phyloP scores from a whole-genome alignment of 148 eudicot species.

The Arctostaphylos glauca region DNA sequence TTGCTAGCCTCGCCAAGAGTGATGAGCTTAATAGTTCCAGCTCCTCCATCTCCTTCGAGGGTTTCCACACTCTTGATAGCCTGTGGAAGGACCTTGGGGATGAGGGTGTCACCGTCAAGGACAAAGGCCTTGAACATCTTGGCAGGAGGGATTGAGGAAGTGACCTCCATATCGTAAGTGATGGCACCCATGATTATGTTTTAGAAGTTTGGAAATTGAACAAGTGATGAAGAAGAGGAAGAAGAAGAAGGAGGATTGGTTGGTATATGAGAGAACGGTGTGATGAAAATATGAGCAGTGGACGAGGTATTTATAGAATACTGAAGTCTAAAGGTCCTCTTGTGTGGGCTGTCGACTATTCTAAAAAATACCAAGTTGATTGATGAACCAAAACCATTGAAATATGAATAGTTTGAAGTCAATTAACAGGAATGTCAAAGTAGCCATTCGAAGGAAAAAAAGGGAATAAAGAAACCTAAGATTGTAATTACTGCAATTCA shows the following conservation, averaged over 20 bases:
- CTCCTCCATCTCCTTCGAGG: too few species aligned
- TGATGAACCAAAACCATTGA: background rate
- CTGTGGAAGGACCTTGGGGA: too few species aligned
- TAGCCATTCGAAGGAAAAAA: background rate
- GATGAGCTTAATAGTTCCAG: too few species aligned
- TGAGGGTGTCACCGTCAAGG: too few species aligned
- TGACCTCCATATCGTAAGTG: too few species aligned
- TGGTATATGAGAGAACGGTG: background rate
- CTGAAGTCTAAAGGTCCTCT: background rate
- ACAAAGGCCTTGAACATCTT: too few species aligned
- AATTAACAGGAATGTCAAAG: background rate
- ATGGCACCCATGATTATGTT: too few species aligned
- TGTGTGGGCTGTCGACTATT: background rate
- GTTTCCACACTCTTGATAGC: too few species aligned
- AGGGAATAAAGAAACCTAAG: background rate
- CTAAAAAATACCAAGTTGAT: background rate
- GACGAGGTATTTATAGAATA: background rate
- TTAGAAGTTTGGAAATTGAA: too few species aligned
- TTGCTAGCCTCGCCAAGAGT: too few species aligned
- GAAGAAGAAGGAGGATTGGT: background rate
- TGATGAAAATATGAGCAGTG: background rate
- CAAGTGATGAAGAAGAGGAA: too few species aligned
- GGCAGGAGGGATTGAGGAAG: too few species aligned
- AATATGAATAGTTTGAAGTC: background rate
- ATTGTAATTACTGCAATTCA: background rate